Evolutionary conservation across 108 stramenopile species (phyloP), one percentile per base, ranked within the genome.

Genomic region (Cylindrotheca fusiformis): DNA sequence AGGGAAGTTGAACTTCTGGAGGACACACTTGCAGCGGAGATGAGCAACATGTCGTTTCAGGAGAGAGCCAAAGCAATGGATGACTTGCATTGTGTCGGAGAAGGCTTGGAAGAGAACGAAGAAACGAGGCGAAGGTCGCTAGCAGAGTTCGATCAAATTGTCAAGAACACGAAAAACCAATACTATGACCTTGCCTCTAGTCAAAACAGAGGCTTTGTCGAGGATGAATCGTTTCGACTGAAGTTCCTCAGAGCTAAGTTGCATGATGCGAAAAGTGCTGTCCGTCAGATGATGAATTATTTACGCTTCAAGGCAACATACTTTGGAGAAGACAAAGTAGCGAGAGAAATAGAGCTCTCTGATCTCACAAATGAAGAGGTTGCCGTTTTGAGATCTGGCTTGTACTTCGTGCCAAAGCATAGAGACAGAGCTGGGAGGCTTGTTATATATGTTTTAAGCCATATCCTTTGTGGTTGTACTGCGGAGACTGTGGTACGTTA

Each of bases 321-420:
- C 12, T 66, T 66, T 46, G 65, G 65, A 18, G 55, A 29, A 21
- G 19, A 54, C 30, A 46, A 51, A 14, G 14, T 66, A n/a, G 36
- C 41, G 44, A 24, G 65, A 28, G 32, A 50, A 27, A 32, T 66
- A 2, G 48, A 55, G 29, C 25, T 66, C 25, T 45, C 36, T 28
- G 65, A 66, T 19, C 55, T 66, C 21, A 52, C 45, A 28, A 56
- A 56, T 28, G 65, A 66, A 30, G 65, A 66, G 17, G 27, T 66
- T 10, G 53, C 44, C n/a, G 36, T 56, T 21, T 22, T 66, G 0
- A 56, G 48, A 22, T 48, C 52, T 19, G 65, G 65, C 29, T 3
- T 56, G 27, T 26, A 56, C 26, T 31, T 32, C 18, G 21, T 41
- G 6, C 36, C 6, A 41, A 41, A 41, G 36, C 10, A 41, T 6